Evolutionary conservation across 495 filamentous ascomycete genomes (phyloP), one percentile per base, ranked within the genome.

Genomic region (Aspergillus mulundensis): DNA sequence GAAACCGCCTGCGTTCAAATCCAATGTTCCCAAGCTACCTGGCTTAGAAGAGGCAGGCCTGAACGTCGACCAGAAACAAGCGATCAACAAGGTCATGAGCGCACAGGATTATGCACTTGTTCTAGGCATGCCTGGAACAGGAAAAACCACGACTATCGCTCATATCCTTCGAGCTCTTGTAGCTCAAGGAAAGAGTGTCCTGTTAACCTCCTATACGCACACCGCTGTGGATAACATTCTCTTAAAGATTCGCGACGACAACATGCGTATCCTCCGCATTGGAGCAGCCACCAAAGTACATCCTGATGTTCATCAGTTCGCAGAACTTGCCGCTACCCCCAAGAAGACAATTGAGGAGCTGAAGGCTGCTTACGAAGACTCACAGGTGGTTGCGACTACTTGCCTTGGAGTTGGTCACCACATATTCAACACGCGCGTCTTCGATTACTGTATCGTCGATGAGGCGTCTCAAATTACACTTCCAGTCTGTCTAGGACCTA

Each of bases 371-470:
- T 97, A 94, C 77, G 86, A 90, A 60, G 82, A 86, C 44, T 87
- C 86, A 3, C 89, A 87, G 10, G 82, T 98, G 38, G 94, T 98
- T 8, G 94, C 94, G 16, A 96, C 94, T 5, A 98, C 94, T 0
- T 97, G 94, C 62, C 79, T 98, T 16, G 90, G 91, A 2, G 86
- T 97, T 64, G 90, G 85, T 67, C 93, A 97, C 66, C 80, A 82
- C 16, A 75, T 98, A 39, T 97, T 98, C 75, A 87, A 79, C 54
- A 86, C 91, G 58, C 88, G 94, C 8, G 85, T 86, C 7, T 98
- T 98, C 58, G 94, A 98, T 71, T 96, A 96, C 67, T 98, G 94
- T 61, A 96, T 98, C 58, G 91, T 98, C 2, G 94, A 98, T 62
- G 94, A 98, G 70, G 94, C 94, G 0, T 96, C 91, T 7, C 94